phyloP scores from a whole-genome alignment of 805 yeast genomes.

The Blastobotrys chiropterorum region DNA sequence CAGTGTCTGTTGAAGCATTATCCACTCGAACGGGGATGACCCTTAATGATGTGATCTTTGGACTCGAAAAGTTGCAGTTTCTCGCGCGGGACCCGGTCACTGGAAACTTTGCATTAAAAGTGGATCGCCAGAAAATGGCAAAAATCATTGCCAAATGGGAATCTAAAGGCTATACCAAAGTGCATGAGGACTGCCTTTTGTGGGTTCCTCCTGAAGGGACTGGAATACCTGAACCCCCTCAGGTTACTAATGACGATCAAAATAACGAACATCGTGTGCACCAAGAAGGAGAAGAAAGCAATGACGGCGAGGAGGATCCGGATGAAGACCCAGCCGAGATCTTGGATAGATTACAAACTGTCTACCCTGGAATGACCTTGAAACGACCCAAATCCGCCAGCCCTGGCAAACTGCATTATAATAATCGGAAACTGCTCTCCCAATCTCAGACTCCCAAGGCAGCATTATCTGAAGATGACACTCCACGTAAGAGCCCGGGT shows the following conservation, averaged over 20 bases:
- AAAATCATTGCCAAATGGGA: background rate
- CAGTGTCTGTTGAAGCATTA: conserved; percentile 50
- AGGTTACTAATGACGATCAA: too few relatives aligned
- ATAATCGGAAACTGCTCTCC: too few relatives aligned
- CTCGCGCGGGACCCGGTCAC: conserved; percentile 41
- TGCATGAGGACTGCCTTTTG: background rate
- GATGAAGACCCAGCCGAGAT: background rate
- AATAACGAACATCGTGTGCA: background rate
- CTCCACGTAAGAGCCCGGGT: background rate
- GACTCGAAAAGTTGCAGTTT: conserved; percentile 69
- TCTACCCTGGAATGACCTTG: background rate
- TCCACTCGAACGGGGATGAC: conserved; percentile 77
- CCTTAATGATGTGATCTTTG: conserved; percentile 78
- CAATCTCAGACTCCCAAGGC: too few relatives aligned
- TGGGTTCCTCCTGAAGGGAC: too few relatives aligned
- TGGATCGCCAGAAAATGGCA: background rate
- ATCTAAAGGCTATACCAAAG: background rate
- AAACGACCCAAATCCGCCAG: too few relatives aligned
- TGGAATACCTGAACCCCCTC: too few relatives aligned
- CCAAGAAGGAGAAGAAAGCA: background rate
- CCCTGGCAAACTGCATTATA: too few relatives aligned
- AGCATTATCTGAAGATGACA: background rate
- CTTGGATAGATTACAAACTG: background rate
- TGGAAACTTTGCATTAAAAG: background rate
- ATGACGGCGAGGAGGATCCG: background rate